Conservation (phyloP, 2,329 filamentous ascomycete genomes). For the Pseudocercospora crystallina region DNA sequence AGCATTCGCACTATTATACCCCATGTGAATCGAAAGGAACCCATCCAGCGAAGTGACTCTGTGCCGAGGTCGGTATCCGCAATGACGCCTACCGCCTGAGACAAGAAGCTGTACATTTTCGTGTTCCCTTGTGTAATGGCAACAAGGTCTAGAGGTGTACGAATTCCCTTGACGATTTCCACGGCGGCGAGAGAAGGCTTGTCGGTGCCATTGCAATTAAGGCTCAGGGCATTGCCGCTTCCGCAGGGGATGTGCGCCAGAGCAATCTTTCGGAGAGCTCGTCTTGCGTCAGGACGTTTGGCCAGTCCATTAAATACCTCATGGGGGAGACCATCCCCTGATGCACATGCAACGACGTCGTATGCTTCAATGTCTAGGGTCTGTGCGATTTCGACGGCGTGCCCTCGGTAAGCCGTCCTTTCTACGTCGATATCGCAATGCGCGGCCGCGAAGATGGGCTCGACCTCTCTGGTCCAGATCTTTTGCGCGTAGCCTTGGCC, state of each 20-base stretch:
- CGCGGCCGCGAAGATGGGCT: constrained; percentile 80
- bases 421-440: constrained; percentile 73
- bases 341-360: constrained; percentile 85
- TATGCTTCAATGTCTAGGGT: constrained; percentile 74
- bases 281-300: constrained; percentile 69
- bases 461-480: constrained; percentile 71
- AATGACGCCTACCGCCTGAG: constrained; percentile 83
- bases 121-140: constrained; percentile 80
- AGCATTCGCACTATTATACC: constrained; percentile 78
- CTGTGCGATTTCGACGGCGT: constrained; percentile 75
- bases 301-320: constrained; percentile 94
- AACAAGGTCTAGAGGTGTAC: constrained; percentile 80
- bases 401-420: constrained; percentile 68
- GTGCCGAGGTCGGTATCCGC: constrained; percentile 89
- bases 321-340: constrained; percentile 86
- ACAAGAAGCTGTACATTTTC: constrained; percentile 81
- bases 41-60: constrained; percentile 92
- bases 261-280: constrained; percentile 73
- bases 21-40: constrained; percentile 76
- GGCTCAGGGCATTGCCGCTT: constrained; percentile 89
- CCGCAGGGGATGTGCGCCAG: constrained; percentile 88
- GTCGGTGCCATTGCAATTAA: constrained; percentile 82
- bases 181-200: constrained; percentile 74
- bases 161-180: constrained; percentile 80
- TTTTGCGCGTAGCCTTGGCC: constrained; percentile 75